These are phyloP conservation scores for Graphiopsis chlorocephala DNA, from an alignment of 2,329 filamentous ascomycete genomes.

Conservation along the genomic window DNA sequence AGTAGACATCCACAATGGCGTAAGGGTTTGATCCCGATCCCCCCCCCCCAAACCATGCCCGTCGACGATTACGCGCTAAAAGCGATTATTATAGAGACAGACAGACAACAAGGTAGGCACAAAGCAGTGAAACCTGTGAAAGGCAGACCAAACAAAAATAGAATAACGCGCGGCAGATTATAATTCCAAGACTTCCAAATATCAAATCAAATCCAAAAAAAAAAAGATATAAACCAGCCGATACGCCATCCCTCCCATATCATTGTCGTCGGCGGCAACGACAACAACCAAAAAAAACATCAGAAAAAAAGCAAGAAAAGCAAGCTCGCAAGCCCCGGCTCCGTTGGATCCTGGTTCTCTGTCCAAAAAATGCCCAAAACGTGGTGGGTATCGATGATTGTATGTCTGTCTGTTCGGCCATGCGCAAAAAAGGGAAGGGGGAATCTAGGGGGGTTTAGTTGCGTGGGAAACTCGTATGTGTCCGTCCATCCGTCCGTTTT, in stretches of 20 bases:
- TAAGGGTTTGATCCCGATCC: too few relatives aligned
- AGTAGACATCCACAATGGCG: too few relatives aligned
- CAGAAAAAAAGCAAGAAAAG: not conserved
- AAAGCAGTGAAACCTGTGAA: too few relatives aligned
- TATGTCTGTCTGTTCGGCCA: constrained; percentile 5
- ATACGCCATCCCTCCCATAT: not conserved
- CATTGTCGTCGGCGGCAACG: not conserved
- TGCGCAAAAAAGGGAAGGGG: not conserved
- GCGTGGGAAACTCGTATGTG: not conserved
- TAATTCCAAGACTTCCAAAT: not conserved
- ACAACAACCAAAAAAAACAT: not conserved
- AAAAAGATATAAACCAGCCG: not conserved
- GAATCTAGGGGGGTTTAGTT: not conserved
- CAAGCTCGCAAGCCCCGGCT: not conserved
- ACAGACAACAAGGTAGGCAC: too few relatives aligned
- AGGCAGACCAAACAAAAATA: too few relatives aligned
- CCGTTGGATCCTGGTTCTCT: not conserved
- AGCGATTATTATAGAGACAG: too few relatives aligned
- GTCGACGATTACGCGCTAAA: too few relatives aligned
- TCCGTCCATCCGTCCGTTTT: not conserved
- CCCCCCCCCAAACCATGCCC: too few relatives aligned
- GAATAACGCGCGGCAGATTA: not conserved
- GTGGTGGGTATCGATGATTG: constrained; percentile 2
- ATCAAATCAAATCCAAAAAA: not conserved
- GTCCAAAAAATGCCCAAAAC: not conserved